These are phyloP conservation scores for Fraxinus cuspidata DNA, from an alignment of 257 asterid species.

Conservation along the genomic window DNA sequence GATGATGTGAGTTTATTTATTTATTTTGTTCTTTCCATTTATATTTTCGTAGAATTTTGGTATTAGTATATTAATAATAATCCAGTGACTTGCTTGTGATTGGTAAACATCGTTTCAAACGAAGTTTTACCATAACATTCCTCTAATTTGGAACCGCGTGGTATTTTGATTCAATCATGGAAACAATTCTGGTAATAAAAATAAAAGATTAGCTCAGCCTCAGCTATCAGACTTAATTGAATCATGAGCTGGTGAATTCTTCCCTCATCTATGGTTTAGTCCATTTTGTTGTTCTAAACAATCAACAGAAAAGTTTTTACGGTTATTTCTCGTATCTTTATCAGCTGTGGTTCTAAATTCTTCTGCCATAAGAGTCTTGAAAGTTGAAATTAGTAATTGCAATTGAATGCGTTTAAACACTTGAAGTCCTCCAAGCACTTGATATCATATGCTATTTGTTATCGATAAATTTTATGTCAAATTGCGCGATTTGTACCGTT, in stretches of 20 bases:
- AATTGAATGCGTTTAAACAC: background rate
- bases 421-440: background rate
- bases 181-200: background rate
- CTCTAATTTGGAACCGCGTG: no score
- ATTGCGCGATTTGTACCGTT: background rate
- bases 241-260: background rate
- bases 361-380: background rate
- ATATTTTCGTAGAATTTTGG: background rate
- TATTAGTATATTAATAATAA: background rate
- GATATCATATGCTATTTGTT: background rate
- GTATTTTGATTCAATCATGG: no score
- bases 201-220: background rate
- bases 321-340: background rate
- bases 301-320: conserved; percentile 7
- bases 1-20: background rate
- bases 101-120: background rate
- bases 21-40: background rate
- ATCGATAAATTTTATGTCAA: background rate
- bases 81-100: background rate
- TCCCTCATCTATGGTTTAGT: background rate
- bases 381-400: background rate
- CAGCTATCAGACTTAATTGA: background rate
- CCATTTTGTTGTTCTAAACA: background rate
- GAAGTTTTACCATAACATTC: no score
- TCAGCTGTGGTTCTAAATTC: background rate